Conservation (phyloP, 306 rosid species). For the Medicago lupulina region DNA sequence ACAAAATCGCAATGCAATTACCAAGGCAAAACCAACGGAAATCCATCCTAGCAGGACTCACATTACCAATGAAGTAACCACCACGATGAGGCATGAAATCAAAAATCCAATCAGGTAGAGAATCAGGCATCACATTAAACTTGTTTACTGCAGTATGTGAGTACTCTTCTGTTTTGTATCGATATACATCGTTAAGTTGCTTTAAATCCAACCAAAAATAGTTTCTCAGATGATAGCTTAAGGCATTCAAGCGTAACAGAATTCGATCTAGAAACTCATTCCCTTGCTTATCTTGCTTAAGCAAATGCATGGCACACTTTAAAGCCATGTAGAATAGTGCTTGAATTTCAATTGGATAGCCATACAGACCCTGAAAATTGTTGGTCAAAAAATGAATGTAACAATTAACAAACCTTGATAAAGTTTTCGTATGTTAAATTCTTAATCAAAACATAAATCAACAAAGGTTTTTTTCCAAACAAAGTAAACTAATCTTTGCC, state of each 20-base stretch:
- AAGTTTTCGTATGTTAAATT: neutral
- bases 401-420: neutral
- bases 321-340: conserved; percentile 94
- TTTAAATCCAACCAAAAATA: conserved; percentile 90
- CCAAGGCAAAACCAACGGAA: conserved; percentile 91
- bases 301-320: conserved; percentile 81
- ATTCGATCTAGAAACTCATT: conserved; percentile 72
- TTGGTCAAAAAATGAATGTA: neutral
- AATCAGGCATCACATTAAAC: conserved; percentile 91
- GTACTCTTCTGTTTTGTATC: conserved; percentile 92
- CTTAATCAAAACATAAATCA: neutral
- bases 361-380: conserved; percentile 83
- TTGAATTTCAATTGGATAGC: conserved; percentile 94
- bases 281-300: conserved; percentile 82
- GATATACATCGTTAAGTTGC: conserved; percentile 81
- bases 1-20: conserved; percentile 82
- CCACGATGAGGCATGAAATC: conserved; percentile 83
- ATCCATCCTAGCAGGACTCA: conserved; percentile 92
- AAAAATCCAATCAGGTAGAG: conserved; percentile 90
- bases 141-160: conserved; percentile 93
- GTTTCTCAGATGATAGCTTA: conserved; percentile 81
- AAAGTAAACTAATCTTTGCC: neutral
- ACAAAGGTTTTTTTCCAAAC: neutral
- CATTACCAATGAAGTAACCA: conserved; percentile 89
- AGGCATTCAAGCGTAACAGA: conserved; percentile 71